Conservation (phyloP, 2,329 filamentous ascomycete species). For the Fragosphaeria purpurea region DNA sequence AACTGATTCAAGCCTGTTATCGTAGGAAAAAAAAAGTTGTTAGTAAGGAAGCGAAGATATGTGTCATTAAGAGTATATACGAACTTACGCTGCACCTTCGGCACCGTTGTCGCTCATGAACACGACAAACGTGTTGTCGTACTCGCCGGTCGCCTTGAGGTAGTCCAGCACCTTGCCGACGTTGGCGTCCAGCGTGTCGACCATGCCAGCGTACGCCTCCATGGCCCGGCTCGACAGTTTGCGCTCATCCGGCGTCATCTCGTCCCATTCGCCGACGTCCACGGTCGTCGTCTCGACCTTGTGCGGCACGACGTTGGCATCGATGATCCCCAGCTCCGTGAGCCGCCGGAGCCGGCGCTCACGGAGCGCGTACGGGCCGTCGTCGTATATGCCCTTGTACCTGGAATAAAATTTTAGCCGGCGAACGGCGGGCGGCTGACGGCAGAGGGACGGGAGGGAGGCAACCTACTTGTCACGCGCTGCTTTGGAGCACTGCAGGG, state of each 20-base stretch:
- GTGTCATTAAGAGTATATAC: no score
- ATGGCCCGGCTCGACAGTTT: slow-evolving; percentile 42
- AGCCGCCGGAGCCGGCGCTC: slow-evolving; percentile 36
- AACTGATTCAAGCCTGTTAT: no score
- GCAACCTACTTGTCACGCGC: slow-evolving; percentile 11
- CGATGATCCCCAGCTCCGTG: slow-evolving; percentile 16
- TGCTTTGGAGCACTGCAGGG: slow-evolving; percentile 34
- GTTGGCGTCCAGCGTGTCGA: slow-evolving; percentile 50
- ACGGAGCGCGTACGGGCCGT: slow-evolving; percentile 48
- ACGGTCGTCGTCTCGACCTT: slow-evolving; percentile 15
- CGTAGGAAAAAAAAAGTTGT: no score
- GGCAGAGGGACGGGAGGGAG: no score
- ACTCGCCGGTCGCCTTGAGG: slow-evolving; percentile 43
- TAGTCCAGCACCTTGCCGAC: slow-evolving; percentile 50
- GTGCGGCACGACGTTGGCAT: slow-evolving; percentile 14
- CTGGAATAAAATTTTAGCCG: neutral
- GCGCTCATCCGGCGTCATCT: slow-evolving; percentile 34
- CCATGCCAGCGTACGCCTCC: slow-evolving; percentile 55
- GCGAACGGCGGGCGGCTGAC: no score
- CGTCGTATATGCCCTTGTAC: slow-evolving; percentile 34
- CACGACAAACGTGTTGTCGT: slow-evolving; percentile 42
- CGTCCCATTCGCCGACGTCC: slow-evolving; percentile 26
- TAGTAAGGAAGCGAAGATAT: no score
- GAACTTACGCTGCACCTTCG: slow-evolving; percentile 14
- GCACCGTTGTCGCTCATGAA: slow-evolving; percentile 9